Base-by-base conservation (phyloP, 2,329 filamentous ascomycete genomes). In the Hypoxylon sp. region DNA sequence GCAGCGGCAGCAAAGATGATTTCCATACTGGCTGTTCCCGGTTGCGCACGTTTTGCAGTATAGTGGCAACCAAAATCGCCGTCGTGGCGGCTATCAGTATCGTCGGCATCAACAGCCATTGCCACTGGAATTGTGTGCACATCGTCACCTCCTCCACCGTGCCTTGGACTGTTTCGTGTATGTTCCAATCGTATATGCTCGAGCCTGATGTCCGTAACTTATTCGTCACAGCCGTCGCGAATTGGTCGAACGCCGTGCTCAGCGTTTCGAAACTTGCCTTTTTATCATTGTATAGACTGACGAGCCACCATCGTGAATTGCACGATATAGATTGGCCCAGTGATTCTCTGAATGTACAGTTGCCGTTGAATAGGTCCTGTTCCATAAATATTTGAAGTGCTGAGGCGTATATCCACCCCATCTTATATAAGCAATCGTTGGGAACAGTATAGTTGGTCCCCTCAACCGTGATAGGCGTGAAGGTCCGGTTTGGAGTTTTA, bases 1-100 rank as follows among this genome's bases (percentile, higher is more conserved):
- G 36, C 4, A 59, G 36, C 9, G 57, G 60, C 8, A 62, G 43
- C 6, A 61, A 13, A 0, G 60, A 62, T 6, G 49, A 57, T 32
- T 59, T 61, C 60, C 57, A 61, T 4, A 62, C 52, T 3, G 60
- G 60, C 17, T 56, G 51, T 21, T n/a, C 32, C 3, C 26, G 35
- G 11, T 58, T 30, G 23, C 32, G 43, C 12, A 50, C 32, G 32
- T 54, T 59, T 29, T 44, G 57, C 8, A 32, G 3, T 15, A 62
- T 25, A 23, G 55, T 53, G 5, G 42, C n/a, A 8, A 51, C 12
- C 9, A 62, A 19, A 12, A 58, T 20, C 2, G 37, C 45, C 2
- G 25, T 38, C 16, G 57, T 53, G 19, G 43, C 51, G 4, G 21
- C 27, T 3, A 54, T 30, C 7, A 62, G 30, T 5, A 32, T n/a